These are phyloP conservation scores for Neophaeococcomyces mojaviensis DNA, from an alignment of 2,329 filamentous ascomycete genomes.

Conservation along the genomic window DNA sequence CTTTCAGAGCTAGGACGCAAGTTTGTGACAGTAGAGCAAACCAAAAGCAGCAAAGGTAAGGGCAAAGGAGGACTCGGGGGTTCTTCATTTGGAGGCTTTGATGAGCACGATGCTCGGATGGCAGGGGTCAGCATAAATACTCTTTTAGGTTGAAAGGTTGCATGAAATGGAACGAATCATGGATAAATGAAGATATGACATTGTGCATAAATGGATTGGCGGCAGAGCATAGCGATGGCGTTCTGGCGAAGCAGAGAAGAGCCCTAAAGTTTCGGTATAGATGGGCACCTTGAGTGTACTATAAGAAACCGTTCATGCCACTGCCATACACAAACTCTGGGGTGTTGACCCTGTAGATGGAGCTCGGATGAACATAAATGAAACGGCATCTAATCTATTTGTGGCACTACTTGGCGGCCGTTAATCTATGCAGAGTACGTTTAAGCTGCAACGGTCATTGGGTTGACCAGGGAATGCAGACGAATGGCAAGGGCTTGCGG, in stretches of 20 bases:
- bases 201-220: no score
- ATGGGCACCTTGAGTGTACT: no score
- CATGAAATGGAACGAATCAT: neutral
- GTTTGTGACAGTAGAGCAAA: conserved; percentile 52
- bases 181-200: neutral
- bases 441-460: no score
- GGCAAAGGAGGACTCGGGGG: conserved; percentile 7
- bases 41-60: conserved; percentile 12
- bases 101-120: conserved; percentile 15
- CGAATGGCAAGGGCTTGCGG: no score
- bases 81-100: conserved; percentile 12
- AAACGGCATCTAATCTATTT: no score
- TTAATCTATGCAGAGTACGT: no score
- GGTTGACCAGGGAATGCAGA: no score
- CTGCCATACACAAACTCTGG: no score
- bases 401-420: no score
- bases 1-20: conserved; percentile 71
- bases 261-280: neutral
- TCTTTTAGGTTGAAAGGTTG: conserved; percentile 1
- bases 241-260: neutral
- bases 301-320: no score
- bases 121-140: conserved; percentile 9
- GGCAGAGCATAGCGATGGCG: conserved; percentile 9
- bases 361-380: no score
- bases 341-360: no score